Percentiles rank a stretch among this genome's conserved stretches.
Conservation (phyloP, 148 eudicot genomes). For the Diospyros kaki region DNA sequence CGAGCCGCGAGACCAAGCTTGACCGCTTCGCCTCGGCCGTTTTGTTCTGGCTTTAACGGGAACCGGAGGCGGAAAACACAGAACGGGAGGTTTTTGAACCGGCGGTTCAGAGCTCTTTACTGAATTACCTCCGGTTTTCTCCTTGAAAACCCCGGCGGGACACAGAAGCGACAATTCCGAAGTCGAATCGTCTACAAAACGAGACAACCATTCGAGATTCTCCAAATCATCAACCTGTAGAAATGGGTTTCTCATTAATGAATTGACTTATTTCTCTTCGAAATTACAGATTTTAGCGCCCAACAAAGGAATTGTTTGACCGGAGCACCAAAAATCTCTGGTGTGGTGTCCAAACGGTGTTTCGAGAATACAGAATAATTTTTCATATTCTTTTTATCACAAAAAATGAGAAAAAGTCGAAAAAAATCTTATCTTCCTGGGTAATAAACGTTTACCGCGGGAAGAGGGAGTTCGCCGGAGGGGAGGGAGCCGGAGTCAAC, state of each 20-base stretch:
- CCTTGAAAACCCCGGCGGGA: slow-evolving; percentile 28
- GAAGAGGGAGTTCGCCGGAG: slow-evolving; percentile 50
- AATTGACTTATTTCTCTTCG: neutral
- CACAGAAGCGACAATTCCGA: slow-evolving; percentile 47
- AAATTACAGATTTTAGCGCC: too few species aligned
- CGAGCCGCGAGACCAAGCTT: slow-evolving; percentile 33
- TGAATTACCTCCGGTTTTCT: slow-evolving; percentile 24
- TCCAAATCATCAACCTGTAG: slow-evolving; percentile 68
- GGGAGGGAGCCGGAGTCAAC: slow-evolving; percentile 25
- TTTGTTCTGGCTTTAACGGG: slow-evolving; percentile 62
- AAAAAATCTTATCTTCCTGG: neutral
- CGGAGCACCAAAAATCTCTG: too few species aligned
- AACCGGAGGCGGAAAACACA: slow-evolving; percentile 42
- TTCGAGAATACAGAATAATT: too few species aligned
- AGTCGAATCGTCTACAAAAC: slow-evolving; percentile 79
- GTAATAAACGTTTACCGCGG: slow-evolving; percentile 42
- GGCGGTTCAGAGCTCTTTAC: slow-evolving; percentile 36
- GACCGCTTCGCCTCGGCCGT: slow-evolving; percentile 35
- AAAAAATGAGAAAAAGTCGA: neutral
- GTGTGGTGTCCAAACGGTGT: too few species aligned
- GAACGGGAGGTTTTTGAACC: slow-evolving; percentile 10
- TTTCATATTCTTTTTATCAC: too few species aligned
- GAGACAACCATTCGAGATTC: slow-evolving; percentile 80
- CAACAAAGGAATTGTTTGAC: too few species aligned
- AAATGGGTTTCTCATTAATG: neutral